A percentile compares a stretch with the other conserved stretches of the same genome.
These are phyloP conservation scores for Colletotrichum siamense DNA, from an alignment of 2,329 filamentous ascomycete species.

Conservation along the genomic window DNA sequence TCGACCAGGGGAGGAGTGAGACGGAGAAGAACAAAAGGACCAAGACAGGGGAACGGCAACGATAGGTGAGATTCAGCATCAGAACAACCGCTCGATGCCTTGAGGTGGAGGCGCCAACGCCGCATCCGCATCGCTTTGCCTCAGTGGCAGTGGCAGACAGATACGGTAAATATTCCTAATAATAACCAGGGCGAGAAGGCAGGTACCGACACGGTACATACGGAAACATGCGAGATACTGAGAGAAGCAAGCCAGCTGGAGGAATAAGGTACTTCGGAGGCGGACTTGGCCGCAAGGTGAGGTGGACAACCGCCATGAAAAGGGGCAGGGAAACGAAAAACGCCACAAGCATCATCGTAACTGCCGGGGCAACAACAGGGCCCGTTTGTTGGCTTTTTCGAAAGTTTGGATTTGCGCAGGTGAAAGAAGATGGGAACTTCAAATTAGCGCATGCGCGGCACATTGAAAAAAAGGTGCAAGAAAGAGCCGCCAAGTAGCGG, in stretches of 20 bases:
- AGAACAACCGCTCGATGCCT: not conserved
- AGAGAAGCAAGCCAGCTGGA: not conserved
- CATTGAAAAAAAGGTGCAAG: not conserved
- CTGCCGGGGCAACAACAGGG: not conserved
- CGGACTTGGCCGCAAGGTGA: too few species aligned
- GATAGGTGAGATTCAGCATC: not conserved
- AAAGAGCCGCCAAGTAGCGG: slow-evolving; percentile 10
- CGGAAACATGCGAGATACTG: not conserved
- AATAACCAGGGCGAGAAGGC: not conserved
- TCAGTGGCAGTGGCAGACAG: not conserved
- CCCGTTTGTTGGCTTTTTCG: not conserved
- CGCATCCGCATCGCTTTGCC: not conserved
- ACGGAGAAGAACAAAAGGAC: not conserved
- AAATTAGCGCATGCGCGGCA: not conserved
- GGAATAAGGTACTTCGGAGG: not conserved
- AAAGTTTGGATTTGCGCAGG: not conserved
- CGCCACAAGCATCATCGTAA: slow-evolving; percentile 1
- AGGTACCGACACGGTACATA: not conserved
- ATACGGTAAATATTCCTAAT: not conserved
- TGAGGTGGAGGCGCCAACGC: not conserved
- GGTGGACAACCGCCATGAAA: not conserved
- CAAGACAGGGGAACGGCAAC: not conserved
- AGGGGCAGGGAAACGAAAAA: not conserved
- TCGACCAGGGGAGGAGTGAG: not conserved
- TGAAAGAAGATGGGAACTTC: not conserved